Base-by-base conservation (phyloP, 148 eudicot species). In the Camellia granthamiana region DNA sequence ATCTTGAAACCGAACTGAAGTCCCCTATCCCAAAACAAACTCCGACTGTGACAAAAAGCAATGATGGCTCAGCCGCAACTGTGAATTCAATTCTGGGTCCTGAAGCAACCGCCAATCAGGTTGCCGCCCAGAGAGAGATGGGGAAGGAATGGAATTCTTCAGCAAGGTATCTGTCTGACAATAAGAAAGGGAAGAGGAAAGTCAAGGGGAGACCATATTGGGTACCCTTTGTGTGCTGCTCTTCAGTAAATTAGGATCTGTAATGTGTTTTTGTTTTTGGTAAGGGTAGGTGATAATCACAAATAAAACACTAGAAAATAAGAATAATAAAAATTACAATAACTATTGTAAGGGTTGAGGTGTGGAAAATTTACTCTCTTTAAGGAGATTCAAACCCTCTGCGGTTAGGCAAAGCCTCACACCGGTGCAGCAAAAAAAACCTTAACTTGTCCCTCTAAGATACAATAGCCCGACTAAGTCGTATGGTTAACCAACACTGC, bases 161-260 rank as follows among this genome's bases (percentile, higher is more conserved):
- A 1, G 93, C 93, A 65, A 85, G 86, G 77, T 88, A 87, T 80
- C 91, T 90, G 0, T 81, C 82, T 71, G 87, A 90, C 74, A 87
- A 82, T 30, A 91, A 91, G 90, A 88, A 89, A 58, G 92, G 86
- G 83, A 90, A 89, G 84, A 88, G 80, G 80, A 91, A 80, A 77
- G 62, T 74, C 72, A 89, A 87, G 84, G 83, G 86, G 70, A 90
- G 52, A 80, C 83, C 90, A 7, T 88, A 76, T 19, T 93, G 97
- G 95, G 87, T 80, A 2, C 92, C 89, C 13, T 91, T 93, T 84
- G 85, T 87, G 6, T 93, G 97, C 83, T 93, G 97, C 82, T 90
- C 93, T 42, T 93, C 97, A 13, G 88, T 88, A 62, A 85, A 89
- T 84, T 76, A 77, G 74, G 79, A 60, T 69, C 1, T 1, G 38